Base-by-base conservation (phyloP, 495 filamentous ascomycete species). In the Elasticomyces elasticus region DNA sequence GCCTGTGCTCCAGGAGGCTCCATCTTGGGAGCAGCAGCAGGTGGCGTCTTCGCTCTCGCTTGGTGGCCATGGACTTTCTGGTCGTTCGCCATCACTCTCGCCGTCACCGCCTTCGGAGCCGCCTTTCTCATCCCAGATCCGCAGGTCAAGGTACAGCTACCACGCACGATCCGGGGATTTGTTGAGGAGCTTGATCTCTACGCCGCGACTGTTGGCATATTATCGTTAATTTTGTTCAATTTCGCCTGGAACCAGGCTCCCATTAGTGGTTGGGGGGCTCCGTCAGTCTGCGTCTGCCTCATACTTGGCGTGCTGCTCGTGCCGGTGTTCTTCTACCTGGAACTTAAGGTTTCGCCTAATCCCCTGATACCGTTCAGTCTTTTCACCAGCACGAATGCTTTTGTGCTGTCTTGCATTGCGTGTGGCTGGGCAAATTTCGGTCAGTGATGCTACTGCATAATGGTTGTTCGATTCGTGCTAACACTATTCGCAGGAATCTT, bases 51-150 rank as follows among this genome's bases (percentile, higher is more conserved):
- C 4, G 70, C 78, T 27, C 55, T 70, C 12, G 72, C 69, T 1
- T 81, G 76, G 75, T 87, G 83, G 84, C 79, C 76, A 1, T 87
- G 84, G 84, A 69, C 76, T 0, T 85, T 76, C 59, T 86, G 76
- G 77, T 65, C 68, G 3, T 70, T 79, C 49, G 72, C 70, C 3
- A 73, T 80, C 52, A 64, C 74, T 13, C 72, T 72, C 24, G 50
- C 69, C 0, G 49, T 70, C 4, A 62, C 72, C 26, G 66, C 74
- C 3, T 52, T 72, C 17, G 45, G 74, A 1, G 74, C 69, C 2
- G 66, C 68, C 28, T 59, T 72, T 17, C 43, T 60, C 11, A 71
- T 85, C 41, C 83, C 83, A 5, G 62, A 71, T 30, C 35, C 41
- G n/a, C 51, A 52, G 60, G 56, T 60, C 54, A 33, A 49, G 28